Percentiles rank a stretch among this genome's conserved stretches.
These are phyloP conservation scores for Boletus tomentosulus DNA, from an alignment of 768 basidiomycete genomes.

Conservation along the genomic window DNA sequence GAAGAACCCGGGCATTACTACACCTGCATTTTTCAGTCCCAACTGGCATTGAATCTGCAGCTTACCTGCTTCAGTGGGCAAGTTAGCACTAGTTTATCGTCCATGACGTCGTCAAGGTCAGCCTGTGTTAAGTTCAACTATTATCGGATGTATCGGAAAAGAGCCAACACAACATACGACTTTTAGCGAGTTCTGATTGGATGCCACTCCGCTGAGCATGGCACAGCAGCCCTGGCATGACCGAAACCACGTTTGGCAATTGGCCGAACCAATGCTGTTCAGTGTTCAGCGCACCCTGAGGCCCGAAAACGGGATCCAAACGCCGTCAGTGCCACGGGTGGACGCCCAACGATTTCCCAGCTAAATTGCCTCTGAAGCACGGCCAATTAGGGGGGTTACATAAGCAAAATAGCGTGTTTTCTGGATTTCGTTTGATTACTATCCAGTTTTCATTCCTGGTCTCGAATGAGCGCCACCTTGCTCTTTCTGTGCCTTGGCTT, in stretches of 20 bases:
- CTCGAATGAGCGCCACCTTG: conserved; percentile 10
- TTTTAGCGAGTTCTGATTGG: conserved; percentile 11
- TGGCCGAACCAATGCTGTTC: conserved; percentile 2
- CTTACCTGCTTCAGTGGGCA: too few relatives aligned
- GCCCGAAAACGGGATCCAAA: not conserved
- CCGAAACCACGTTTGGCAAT: not conserved
- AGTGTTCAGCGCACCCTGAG: not conserved
- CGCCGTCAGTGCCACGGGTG: not conserved
- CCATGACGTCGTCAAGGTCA: not conserved
- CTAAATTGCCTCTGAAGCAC: not conserved
- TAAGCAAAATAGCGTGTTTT: not conserved
- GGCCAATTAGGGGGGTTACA: not conserved
- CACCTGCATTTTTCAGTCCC: not conserved
- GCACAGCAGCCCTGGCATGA: not conserved
- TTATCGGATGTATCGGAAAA: conserved; percentile 5
- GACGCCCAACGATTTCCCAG: not conserved
- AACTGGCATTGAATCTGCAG: too few relatives aligned
- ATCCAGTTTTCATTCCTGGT: not conserved
- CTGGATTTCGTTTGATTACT: not conserved
- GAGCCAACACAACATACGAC: not conserved
- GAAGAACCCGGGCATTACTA: not conserved
- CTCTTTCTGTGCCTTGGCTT: conserved; percentile 16
- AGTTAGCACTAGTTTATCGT: not conserved
- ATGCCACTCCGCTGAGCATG: not conserved
- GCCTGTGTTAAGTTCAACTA: not conserved